phyloP scores from a whole-genome alignment of 2,329 filamentous ascomycete genomes.

The Colletotrichum sp. region DNA sequence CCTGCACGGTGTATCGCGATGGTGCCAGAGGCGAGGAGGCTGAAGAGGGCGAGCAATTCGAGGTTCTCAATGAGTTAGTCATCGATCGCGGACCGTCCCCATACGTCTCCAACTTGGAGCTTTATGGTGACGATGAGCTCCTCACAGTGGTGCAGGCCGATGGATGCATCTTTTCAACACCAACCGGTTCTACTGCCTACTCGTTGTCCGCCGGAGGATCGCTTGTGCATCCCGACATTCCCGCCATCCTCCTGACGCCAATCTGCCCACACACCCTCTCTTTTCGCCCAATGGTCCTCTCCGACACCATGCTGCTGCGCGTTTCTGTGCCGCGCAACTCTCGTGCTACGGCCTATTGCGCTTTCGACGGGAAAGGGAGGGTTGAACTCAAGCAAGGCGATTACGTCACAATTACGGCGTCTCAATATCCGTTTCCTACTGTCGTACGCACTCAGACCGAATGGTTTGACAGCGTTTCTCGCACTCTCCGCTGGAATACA shows the following conservation, averaged over 20 bases:
- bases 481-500: conserved; percentile 94
- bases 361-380: conserved; percentile 96
- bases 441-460: conserved; percentile 89
- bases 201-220: conserved; percentile 95
- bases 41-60: conserved; percentile 93
- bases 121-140: conserved; percentile 94
- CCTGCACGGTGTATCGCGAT: conserved; percentile 91
- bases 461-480: conserved; percentile 95
- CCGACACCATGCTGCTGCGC: conserved; percentile 90
- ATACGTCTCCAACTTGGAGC: conserved; percentile 95
- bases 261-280: conserved; percentile 97
- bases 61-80: conserved; percentile 97
- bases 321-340: conserved; percentile 85
- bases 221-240: conserved; percentile 95
- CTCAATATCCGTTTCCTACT: conserved; percentile 96
- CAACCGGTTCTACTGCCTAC: conserved; percentile 93
- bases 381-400: conserved; percentile 93
- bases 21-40: conserved; percentile 65
- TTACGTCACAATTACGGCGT: conserved; percentile 94
- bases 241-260: conserved; percentile 93
- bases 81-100: conserved; percentile 96
- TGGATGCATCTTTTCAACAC: conserved; percentile 96
- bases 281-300: conserved; percentile 97
- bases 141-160: conserved; percentile 96
- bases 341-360: conserved; percentile 92